Conservation (phyloP, 139 green algal species). For the Chlorella sp. region DNA sequence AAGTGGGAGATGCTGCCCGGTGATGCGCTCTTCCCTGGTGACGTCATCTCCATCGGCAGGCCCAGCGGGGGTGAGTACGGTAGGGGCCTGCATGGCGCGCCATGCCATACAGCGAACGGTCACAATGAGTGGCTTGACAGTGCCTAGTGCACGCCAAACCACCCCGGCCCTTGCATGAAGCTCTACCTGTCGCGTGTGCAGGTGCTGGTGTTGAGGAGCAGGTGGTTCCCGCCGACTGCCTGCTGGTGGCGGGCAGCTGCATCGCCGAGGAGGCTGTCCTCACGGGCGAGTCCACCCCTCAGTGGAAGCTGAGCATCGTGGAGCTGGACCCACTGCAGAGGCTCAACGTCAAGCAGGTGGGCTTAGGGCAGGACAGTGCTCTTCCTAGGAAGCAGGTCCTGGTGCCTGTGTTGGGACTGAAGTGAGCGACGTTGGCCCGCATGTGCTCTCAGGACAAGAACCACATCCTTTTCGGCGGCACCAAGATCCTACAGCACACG, state of each 20-base stretch:
- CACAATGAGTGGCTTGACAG: too few relatives aligned
- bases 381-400: too few relatives aligned
- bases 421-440: too few relatives aligned
- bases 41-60: constrained; percentile 90
- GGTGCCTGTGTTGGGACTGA: too few relatives aligned
- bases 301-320: constrained; percentile 73
- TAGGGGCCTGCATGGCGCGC: too few relatives aligned
- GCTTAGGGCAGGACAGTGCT: too few relatives aligned
- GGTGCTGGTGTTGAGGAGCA: constrained; percentile 24
- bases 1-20: constrained; percentile 48
- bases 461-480: constrained; percentile 92
- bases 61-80: constrained; percentile 18
- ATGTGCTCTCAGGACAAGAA: constrained; percentile 56
- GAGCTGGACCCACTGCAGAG: constrained; percentile 8
- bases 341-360: constrained; percentile 23
- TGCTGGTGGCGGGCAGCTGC: constrained; percentile 85
- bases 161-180: neutral
- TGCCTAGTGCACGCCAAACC: neutral
- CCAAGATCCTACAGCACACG: constrained; percentile 83
- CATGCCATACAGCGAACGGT: neutral
- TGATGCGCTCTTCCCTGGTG: constrained; percentile 84
- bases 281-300: constrained; percentile 67
- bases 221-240: constrained; percentile 80
- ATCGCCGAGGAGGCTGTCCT: constrained; percentile 97
- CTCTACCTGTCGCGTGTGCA: neutral